Percentiles rank a stretch among this genome's conserved stretches.
Evolutionary conservation across 2,329 filamentous ascomycete species (phyloP).

Genomic region (Lithohypha guttulata): DNA sequence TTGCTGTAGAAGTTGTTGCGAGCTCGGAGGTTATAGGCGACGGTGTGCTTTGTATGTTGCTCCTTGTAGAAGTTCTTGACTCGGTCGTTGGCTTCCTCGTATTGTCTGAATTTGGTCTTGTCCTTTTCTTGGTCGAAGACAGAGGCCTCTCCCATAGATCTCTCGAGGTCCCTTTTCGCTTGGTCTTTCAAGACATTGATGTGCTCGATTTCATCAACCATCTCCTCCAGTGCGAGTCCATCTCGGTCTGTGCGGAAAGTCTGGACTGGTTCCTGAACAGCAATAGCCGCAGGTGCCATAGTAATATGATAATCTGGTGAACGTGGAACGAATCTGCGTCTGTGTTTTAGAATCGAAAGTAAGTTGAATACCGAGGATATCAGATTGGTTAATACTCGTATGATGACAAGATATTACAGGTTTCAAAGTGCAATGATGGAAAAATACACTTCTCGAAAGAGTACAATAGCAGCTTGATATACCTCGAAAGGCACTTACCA

Average conservation of each 20-base stretch:
- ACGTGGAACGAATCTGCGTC: background rate
- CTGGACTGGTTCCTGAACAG: conserved; percentile 8
- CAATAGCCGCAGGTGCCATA: background rate
- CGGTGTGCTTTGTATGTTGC: conserved; percentile 49
- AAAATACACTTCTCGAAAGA: too few species aligned
- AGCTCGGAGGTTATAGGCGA: conserved; percentile 68
- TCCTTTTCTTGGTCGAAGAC: conserved; percentile 66
- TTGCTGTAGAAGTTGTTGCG: conserved; percentile 60
- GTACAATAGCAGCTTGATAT: too few species aligned
- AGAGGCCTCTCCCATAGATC: conserved; percentile 34
- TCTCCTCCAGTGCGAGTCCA: conserved; percentile 47
- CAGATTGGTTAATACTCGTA: too few species aligned
- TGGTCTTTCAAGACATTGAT: conserved; percentile 51
- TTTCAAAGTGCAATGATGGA: too few species aligned
- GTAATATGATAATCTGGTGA: too few species aligned
- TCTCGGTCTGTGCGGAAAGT: conserved; percentile 34
- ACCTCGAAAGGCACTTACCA: background rate
- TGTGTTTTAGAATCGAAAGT: background rate
- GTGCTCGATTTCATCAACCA: conserved; percentile 48
- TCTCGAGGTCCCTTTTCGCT: conserved; percentile 36
- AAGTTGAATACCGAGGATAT: too few species aligned
- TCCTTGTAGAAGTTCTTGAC: conserved; percentile 80
- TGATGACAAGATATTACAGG: too few species aligned
- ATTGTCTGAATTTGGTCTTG: conserved; percentile 72
- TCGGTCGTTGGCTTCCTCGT: conserved; percentile 69